A percentile compares a stretch with the other conserved stretches of the same genome.
These are phyloP conservation scores for Hypseocharis bilobata DNA, from an alignment of 441 rosid species.

Conservation along the genomic window DNA sequence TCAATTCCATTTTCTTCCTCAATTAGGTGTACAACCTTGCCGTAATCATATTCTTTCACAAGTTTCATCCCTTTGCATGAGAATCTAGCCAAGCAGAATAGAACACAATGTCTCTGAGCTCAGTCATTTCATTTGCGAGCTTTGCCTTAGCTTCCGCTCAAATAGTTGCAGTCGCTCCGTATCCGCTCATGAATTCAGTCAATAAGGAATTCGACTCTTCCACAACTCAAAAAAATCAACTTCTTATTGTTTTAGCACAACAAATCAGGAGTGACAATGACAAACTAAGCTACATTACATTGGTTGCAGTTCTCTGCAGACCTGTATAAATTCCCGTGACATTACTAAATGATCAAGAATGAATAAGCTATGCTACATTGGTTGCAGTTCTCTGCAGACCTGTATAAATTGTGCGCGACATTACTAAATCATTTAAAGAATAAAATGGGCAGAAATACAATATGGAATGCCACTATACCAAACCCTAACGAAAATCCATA, in stretches of 20 bases:
- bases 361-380: conserved; percentile 2
- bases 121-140: too few relatives aligned
- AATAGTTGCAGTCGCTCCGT: too few relatives aligned
- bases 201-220: neutral
- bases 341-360: conserved; percentile 1
- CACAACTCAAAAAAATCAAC: neutral
- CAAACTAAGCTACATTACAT: conserved; percentile 1
- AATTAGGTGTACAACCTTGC: too few relatives aligned
- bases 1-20: too few relatives aligned
- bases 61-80: too few relatives aligned
- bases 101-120: too few relatives aligned
- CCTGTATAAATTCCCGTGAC: neutral
- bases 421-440: neutral
- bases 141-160: too few relatives aligned
- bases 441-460: neutral
- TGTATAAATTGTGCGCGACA: neutral
- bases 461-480: conserved; percentile 4
- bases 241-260: conserved; percentile 4
- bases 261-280: neutral
- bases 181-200: too few relatives aligned
- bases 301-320: conserved; percentile 10
- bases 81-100: too few relatives aligned
- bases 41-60: too few relatives aligned
- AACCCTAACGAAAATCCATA: conserved; percentile 35
- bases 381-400: conserved; percentile 8